Percentiles rank a stretch among this genome's conserved stretches.
Conservation (phyloP, 2,329 filamentous ascomycete genomes). For the Canariomyces notabilis region DNA sequence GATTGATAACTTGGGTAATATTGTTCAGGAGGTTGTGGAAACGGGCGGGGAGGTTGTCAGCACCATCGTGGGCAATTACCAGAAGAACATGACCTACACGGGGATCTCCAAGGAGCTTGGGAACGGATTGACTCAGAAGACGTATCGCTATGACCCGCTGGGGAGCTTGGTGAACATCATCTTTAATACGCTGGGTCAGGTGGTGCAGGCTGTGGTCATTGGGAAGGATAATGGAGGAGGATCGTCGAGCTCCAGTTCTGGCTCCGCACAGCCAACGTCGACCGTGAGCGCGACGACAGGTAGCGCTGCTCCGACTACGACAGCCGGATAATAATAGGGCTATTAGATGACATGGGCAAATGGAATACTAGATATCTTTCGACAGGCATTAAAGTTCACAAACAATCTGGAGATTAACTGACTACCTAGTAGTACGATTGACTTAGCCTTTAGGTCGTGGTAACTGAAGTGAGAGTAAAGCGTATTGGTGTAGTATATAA, state of each 20-base stretch:
- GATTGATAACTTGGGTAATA: slow-evolving; percentile 58
- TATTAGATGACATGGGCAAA: not conserved
- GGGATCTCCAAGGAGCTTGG: slow-evolving; percentile 33
- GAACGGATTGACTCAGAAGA: slow-evolving; percentile 42
- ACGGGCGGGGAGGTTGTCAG: slow-evolving; percentile 40
- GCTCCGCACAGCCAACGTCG: not conserved
- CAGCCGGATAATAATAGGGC: not conserved
- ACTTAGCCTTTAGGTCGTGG: too few relatives aligned
- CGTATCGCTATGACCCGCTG: slow-evolving; percentile 46
- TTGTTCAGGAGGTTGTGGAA: slow-evolving; percentile 53
- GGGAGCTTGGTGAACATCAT: slow-evolving; percentile 50
- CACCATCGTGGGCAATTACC: slow-evolving; percentile 53
- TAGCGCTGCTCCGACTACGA: not conserved
- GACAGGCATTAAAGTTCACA: too few relatives aligned
- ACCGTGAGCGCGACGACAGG: not conserved
- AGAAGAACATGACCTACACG: slow-evolving; percentile 53
- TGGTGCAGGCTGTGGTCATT: slow-evolving; percentile 43
- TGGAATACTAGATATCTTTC: not conserved
- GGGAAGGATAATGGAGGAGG: slow-evolving; percentile 20
- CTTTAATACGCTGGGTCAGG: slow-evolving; percentile 50
- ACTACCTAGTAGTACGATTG: too few relatives aligned
- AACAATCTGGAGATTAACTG: too few relatives aligned
- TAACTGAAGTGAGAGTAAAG: too few relatives aligned
- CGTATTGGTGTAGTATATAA: too few relatives aligned
- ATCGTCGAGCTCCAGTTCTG: slow-evolving; percentile 7